Conservation (phyloP, 495 filamentous ascomycete genomes). For the Penicillium paradoxum region DNA sequence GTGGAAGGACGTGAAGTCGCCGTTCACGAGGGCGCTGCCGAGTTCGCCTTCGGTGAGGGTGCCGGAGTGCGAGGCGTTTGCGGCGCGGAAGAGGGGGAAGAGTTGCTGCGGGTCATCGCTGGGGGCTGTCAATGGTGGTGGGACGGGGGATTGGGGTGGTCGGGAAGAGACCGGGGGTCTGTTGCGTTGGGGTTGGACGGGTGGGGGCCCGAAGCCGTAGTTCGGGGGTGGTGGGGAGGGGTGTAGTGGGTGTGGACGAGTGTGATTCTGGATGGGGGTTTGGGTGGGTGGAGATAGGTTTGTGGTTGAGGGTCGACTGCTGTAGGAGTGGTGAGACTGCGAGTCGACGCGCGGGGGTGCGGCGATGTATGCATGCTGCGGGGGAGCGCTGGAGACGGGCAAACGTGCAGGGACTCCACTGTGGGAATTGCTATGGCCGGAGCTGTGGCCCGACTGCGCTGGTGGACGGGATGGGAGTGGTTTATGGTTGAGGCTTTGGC, state of each 20-base stretch:
- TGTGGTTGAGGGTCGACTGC: conserved; percentile 25
- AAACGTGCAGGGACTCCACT: conserved; percentile 28
- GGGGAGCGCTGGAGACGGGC: conserved; percentile 27
- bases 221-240: conserved; percentile 54
- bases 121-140: conserved; percentile 59
- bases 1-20: conserved; percentile 91
- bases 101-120: conserved; percentile 56
- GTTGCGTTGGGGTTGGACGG: conserved; percentile 40
- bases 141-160: conserved; percentile 50
- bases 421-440: conserved; percentile 1
- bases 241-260: conserved; percentile 33
- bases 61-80: conserved; percentile 78
- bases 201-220: conserved; percentile 56
- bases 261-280: conserved; percentile 29
- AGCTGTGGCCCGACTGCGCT: conserved; percentile 9
- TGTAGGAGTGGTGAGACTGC: conserved; percentile 30
- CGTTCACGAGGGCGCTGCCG: conserved; percentile 88
- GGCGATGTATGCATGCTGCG: conserved; percentile 22
- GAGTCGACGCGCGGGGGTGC: conserved; percentile 27
- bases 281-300: conserved; percentile 20
- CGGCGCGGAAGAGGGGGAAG: conserved; percentile 82
- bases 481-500: conserved; percentile 15
- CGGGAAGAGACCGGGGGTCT: conserved; percentile 57
- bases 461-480: conserved; percentile 27
- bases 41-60: conserved; percentile 85